phyloP scores from a whole-genome alignment of 371 early-diverging fungal species.

The Mucor irregularis region DNA sequence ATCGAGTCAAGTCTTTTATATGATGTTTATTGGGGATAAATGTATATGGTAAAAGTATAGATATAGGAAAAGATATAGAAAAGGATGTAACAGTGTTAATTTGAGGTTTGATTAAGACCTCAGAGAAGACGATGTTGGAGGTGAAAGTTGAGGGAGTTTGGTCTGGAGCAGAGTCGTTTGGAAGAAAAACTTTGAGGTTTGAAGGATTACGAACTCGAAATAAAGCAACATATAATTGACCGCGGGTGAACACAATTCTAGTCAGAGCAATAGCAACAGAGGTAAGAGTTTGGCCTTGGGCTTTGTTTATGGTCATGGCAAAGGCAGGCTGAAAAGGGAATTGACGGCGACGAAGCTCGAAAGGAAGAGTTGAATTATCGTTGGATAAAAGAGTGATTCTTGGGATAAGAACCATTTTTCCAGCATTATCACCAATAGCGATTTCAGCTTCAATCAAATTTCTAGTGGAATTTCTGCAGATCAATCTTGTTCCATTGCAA shows the following conservation, averaged over 20 bases:
- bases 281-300: conserved; percentile 31
- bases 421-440: neutral
- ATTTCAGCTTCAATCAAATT: conserved; percentile 17
- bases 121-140: neutral
- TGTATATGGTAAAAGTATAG: too few species aligned
- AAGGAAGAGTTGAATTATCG: neutral
- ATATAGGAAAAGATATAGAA: too few species aligned
- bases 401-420: neutral
- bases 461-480: conserved; percentile 1
- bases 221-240: conserved; percentile 7
- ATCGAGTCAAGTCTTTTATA: too few species aligned
- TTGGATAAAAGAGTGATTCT: neutral
- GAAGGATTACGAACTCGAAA: neutral
- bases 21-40: too few species aligned
- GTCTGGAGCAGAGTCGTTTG: too few species aligned
- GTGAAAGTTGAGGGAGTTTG: neutral
- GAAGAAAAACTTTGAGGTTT: neutral
- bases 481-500: conserved; percentile 32
- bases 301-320: conserved; percentile 34
- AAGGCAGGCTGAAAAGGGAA: conserved; percentile 28
- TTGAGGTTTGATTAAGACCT: neutral
- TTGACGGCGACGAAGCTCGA: neutral
- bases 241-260: conserved; percentile 1
- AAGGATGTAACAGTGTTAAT: too few species aligned
- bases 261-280: conserved; percentile 24